Evolutionary conservation across 352 stramenopile species (phyloP), one percentile per base, ranked within the genome.

Genomic region (Peronospora tabacina): DNA sequence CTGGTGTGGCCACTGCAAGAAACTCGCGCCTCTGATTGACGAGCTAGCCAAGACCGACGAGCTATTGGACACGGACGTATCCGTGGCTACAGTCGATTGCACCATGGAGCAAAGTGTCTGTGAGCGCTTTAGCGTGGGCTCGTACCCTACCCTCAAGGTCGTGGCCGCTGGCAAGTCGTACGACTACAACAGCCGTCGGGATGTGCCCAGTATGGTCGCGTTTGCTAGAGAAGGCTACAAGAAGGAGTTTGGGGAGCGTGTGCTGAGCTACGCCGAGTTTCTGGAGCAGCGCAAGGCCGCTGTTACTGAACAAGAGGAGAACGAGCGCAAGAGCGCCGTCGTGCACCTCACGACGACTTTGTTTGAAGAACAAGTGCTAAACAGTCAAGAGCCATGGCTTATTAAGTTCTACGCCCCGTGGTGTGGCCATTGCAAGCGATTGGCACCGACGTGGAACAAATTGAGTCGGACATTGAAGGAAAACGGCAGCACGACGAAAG

Each of bases 1-100:
- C 8, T 92, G 82, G 82, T 92, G 82, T 52, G 70, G 75, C 15
- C 82, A 92, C 58, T 92, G 82, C 64, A 83, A 92, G 71, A 82
- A 84, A 40, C 62, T 92, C 35, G 75, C 77, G 24, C 76, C 76
- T 0, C 53, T 75, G 15, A 81, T 86, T 52, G 72, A 85, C 36
- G 58, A 76, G 49, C 49, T 90, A 40, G 61, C 79, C 12, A 48
- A 63, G 28, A 55, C 80, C 37, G 32, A 68, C 8, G 41, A 48
- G 5, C 61, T 86, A 36, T 45, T 20, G 7, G 48, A 37, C n/a
- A 28, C 70, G 65, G 62, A 72, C 30, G 64, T 82, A 42, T 62
- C 57, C 48, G 61, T 92, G 26, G 82, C 57, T 22, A 89, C 85
- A 22, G 71, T 92, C 26, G 82, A 92, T 57, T 92, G 82, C 63